phyloP scores from a whole-genome alignment of 805 yeast genomes.

The Pichia nakasei region DNA sequence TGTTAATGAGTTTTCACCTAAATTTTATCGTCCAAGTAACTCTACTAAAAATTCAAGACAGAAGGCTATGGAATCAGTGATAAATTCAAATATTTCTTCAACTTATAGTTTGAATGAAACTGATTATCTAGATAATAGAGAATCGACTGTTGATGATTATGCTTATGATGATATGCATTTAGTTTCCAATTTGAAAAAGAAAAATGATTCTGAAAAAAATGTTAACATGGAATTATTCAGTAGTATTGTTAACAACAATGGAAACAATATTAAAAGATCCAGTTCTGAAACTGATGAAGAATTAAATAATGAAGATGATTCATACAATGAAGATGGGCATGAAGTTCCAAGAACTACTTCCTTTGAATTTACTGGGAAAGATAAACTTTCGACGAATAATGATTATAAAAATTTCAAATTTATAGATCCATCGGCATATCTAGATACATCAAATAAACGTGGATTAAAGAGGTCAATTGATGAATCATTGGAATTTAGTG shows the following conservation, averaged over 20 bases:
- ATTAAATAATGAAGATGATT: neutral
- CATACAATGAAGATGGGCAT: neutral
- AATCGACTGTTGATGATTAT: neutral
- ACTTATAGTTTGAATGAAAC: neutral
- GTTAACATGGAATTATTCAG: too few relatives aligned
- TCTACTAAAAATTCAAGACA: constrained; percentile 1
- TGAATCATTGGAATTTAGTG: constrained; percentile 4
- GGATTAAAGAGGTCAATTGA: constrained; percentile 5
- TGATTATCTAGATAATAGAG: neutral
- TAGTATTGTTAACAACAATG: too few relatives aligned
- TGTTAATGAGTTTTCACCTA: constrained; percentile 1
- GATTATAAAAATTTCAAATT: neutral
- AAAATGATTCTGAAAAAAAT: too few relatives aligned
- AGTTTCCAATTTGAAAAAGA: neutral
- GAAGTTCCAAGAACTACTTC: too few relatives aligned
- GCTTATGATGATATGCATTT: constrained; percentile 1
- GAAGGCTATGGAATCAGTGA: constrained; percentile 5
- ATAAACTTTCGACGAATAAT: neutral
- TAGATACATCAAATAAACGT: neutral
- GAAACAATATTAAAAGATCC: neutral
- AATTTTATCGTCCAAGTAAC: constrained; percentile 3
- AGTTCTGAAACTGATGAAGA: neutral
- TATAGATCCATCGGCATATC: neutral
- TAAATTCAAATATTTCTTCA: neutral
- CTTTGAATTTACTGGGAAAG: neutral